phyloP scores from a whole-genome alignment of 441 rosid species.

The Biscutella laevigata region DNA sequence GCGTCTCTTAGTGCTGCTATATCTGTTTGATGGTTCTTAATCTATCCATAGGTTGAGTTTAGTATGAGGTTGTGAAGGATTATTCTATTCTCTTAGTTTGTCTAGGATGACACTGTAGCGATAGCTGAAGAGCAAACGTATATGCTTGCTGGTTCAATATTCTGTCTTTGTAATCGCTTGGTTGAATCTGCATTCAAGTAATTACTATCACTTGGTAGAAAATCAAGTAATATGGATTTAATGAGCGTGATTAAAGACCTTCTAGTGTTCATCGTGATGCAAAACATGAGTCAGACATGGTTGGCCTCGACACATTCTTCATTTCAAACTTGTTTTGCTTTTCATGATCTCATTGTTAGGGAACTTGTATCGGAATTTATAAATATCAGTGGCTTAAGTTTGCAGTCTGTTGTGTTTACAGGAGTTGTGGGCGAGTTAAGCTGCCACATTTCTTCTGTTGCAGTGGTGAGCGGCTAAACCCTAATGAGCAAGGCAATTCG shows the following conservation, averaged over 20 bases:
- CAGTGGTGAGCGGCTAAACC: slow-evolving; percentile 51
- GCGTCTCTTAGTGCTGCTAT: not conserved
- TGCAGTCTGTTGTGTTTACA: slow-evolving; percentile 20
- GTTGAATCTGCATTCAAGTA: not conserved
- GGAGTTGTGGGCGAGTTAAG: slow-evolving; percentile 78
- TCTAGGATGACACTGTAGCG: not conserved
- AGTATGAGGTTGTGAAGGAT: not conserved
- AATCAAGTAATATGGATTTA: not conserved
- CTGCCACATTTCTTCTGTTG: slow-evolving; percentile 86
- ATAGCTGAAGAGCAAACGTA: not conserved
- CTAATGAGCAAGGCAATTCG: slow-evolving; percentile 24
- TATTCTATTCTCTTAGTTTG: not conserved
- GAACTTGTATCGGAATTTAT: not conserved
- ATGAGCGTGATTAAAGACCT: not conserved
- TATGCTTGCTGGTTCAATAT: not conserved
- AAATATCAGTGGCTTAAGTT: not conserved
- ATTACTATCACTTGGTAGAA: no score
- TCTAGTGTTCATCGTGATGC: not conserved
- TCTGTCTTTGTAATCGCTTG: not conserved
- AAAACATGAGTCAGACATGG: not conserved
- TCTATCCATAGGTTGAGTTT: not conserved
- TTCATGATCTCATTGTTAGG: not conserved
- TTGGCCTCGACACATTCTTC: not conserved
- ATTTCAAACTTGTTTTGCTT: not conserved
- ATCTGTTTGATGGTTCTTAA: not conserved